Evolutionary conservation across 1,284 basidiomycete species (phyloP).

Genomic region (Boletellus deceptivus): DNA sequence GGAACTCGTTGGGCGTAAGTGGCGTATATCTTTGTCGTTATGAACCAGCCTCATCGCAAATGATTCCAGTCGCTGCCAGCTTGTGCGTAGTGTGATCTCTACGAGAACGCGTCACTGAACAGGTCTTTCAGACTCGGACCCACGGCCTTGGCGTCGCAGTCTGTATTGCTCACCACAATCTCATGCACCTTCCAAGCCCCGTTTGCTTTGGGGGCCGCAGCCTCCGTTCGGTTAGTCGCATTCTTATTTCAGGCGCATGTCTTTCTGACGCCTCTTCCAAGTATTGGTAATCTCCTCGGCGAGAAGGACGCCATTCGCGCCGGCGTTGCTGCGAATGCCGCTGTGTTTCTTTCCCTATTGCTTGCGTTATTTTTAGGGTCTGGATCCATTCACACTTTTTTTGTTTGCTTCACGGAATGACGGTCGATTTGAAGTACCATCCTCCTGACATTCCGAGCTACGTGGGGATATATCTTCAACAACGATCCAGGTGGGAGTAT

Average conservation of each 20-base stretch:
- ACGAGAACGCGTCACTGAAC: too few species aligned
- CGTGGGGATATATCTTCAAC: slow-evolving; percentile 86
- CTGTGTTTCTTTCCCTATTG: slow-evolving; percentile 59
- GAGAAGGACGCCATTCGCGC: slow-evolving; percentile 69
- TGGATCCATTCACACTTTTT: slow-evolving; percentile 3
- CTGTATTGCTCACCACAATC: slow-evolving; percentile 69
- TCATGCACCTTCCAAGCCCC: slow-evolving; percentile 86
- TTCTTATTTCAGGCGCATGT: not conserved
- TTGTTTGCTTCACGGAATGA: slow-evolving; percentile 14
- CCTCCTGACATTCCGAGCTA: slow-evolving; percentile 69
- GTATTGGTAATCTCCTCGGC: slow-evolving; percentile 82
- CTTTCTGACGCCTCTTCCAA: slow-evolving; percentile 23
- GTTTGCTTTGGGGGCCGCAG: slow-evolving; percentile 76
- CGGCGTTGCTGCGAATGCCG: slow-evolving; percentile 57
- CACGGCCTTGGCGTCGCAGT: slow-evolving; percentile 65
- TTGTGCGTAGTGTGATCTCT: slow-evolving; percentile 37
- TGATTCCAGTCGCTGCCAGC: slow-evolving; percentile 52
- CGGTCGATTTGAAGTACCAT: slow-evolving; percentile 46
- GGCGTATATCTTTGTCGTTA: not conserved
- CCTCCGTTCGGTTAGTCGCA: slow-evolving; percentile 69
- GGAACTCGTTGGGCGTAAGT: slow-evolving; percentile 67
- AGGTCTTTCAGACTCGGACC: slow-evolving; percentile 48
- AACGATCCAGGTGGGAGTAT: slow-evolving; percentile 58
- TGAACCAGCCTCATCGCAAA: slow-evolving; percentile 2
- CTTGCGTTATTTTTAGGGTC: slow-evolving; percentile 66